Base-by-base conservation (phyloP, 192 early-diverging fungal species). In the Mortierella hygrophila region DNA sequence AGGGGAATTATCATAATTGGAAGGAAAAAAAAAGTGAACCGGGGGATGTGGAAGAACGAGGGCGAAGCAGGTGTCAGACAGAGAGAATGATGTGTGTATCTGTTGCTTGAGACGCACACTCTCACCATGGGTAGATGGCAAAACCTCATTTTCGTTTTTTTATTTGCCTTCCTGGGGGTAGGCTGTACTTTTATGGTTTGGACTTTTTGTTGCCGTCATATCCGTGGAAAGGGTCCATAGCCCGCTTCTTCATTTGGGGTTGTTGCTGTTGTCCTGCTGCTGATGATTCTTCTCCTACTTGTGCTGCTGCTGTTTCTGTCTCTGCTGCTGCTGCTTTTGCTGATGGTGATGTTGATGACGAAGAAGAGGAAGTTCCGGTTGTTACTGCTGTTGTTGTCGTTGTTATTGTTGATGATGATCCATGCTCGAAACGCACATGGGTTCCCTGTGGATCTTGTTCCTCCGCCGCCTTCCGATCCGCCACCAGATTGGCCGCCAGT, bases 201-300 rank as follows among this genome's bases (percentile, higher is more conserved):
- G 73, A 55, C n/a, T 81, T 81, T 40, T 81, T 81, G 47, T 75
- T 75, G 11, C 47, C 60, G 35, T 81, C 79, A 29, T 78, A 78
- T 60, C 82, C 82, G 13, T 83, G 82, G 23, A 83, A 83, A 0
- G 82, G 82, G 77, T 83, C 82, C 82, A 83, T 83, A 18, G 46
- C 60, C 23, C 82, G 57, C 52, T 83, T 83, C 57, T 68, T 74
- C 15, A 3, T 52, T 73, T 40, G 78, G 47, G 44, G 78, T 32
- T 57, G n/a, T n/a, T 11, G 60, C 6, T 26, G 23, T 57, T 18
- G n/a, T 3, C 49, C 49, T 52, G 49, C 18, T 40, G 77, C 71
- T 3, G 78, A 72, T 68, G 72, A 18, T 81, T 49, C 42, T 44
- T 47, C 32, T 40, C 63, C 20, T 52, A 11, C 6, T 78, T 68